phyloP scores from a whole-genome alignment of 352 stramenopile genomes.

The Blastocystis sp. region DNA sequence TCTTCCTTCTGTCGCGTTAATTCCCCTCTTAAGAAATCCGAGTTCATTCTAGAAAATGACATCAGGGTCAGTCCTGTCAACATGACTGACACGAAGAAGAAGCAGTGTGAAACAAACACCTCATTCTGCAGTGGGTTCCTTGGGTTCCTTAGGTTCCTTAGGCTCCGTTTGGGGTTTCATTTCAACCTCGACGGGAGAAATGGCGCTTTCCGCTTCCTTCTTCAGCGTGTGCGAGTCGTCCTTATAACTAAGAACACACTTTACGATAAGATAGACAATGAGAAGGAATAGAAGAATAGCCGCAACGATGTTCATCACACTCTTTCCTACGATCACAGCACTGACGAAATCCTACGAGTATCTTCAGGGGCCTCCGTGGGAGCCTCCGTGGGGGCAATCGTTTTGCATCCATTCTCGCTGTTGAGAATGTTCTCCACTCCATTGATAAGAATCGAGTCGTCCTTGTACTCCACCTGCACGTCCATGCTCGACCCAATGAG shows the following conservation, averaged over 20 bases:
- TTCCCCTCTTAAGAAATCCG: background rate
- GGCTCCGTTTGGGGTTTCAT: background rate
- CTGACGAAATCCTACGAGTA: background rate
- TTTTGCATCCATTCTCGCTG: background rate
- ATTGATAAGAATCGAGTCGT: background rate
- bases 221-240: constrained; percentile 28
- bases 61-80: background rate
- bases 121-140: too few species aligned
- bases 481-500: background rate
- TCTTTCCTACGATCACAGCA: background rate
- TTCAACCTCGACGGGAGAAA: background rate
- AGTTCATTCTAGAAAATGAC: constrained; percentile 19
- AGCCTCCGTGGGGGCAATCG: background rate
- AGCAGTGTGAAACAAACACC: background rate
- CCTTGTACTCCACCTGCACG: background rate
- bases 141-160: background rate
- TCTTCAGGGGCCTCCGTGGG: constrained; percentile 4
- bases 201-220: background rate
- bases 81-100: constrained; percentile 23
- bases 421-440: background rate
- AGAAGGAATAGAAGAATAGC: constrained; percentile 27
- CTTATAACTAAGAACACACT: constrained; percentile 35
- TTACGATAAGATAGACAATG: constrained; percentile 44
- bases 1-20: background rate
- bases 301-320: constrained; percentile 43